phyloP scores from a whole-genome alignment of 2,329 filamentous ascomycete species.

The Fusarium pseudonygamai region DNA sequence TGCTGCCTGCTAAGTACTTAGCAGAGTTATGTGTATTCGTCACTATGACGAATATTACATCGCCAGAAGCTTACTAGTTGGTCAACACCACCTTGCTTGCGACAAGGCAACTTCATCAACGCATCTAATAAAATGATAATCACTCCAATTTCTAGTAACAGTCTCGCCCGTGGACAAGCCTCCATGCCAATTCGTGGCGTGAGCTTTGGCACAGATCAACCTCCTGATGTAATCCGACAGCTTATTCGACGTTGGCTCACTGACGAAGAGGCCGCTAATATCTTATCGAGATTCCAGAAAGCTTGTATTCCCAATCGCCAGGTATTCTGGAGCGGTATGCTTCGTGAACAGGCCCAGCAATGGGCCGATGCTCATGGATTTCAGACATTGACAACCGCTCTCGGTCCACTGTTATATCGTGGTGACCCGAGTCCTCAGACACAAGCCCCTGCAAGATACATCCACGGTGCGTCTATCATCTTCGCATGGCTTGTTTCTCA shows the following conservation, averaged over 20 bases:
- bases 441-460: not conserved
- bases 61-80: rapidly evolving
- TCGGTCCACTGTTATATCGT: constrained; percentile 22
- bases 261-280: rapidly evolving
- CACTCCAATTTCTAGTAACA: too few relatives aligned
- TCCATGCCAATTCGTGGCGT: not conserved
- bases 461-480: constrained; percentile 33
- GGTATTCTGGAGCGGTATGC: constrained; percentile 34
- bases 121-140: not conserved
- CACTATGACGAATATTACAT: not conserved
- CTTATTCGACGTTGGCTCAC: not conserved
- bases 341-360: constrained; percentile 3
- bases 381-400: constrained; percentile 26
- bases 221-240: not conserved
- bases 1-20: too few relatives aligned
- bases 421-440: not conserved
- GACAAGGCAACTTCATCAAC: not conserved
- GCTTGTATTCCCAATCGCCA: constrained; percentile 5
- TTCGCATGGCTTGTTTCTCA: constrained; percentile 25
- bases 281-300: not conserved
- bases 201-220: not conserved
- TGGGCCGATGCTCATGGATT: constrained; percentile 26
- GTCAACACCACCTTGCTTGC: rapidly evolving
- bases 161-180: too few relatives aligned
- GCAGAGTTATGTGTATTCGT: rapidly evolving